Evolutionary conservation across 2,329 filamentous ascomycete species (phyloP), one percentile per base, ranked within the genome.

Genomic region (Clonostachys rosea): DNA sequence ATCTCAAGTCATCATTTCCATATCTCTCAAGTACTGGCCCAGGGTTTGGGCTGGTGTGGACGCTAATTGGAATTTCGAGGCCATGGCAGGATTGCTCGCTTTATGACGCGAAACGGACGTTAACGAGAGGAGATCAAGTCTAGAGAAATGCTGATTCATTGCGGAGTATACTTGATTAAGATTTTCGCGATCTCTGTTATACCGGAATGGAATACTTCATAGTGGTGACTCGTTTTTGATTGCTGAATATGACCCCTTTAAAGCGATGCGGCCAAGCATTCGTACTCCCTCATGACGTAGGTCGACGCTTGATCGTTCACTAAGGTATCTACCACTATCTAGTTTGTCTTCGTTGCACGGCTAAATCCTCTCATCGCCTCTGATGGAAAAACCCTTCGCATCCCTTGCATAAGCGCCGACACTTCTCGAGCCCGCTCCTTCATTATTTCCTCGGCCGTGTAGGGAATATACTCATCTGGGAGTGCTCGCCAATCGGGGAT

Each of bases 281-380:
- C 43, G 44, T 49, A 47, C 43, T 52, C 48, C 48, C 48, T 50
- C 42, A 48, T 46, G 48, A 48, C 44, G 45, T 45, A 46, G 44
- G 43, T 49, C 44, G 46, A 49, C 45, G 49, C 50, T 50, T 52
- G 42, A 51, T 50, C 47, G 48, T 49, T 51, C 44, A 49, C 47
- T 33, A 4, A 18, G 18, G 18, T 18, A 51, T 47, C 44, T 51
- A 44, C 47, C 47, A 51, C 45, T 51, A 47, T 47, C 47, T 44
- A 42, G 49, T 51, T 49, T 49, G 33, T 43, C 44, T 47, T 49
- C 42, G 40, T 51, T 47, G 44, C 47, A 47, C 44, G 40, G 47
- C 47, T 44, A 17, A 44, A 49, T 47, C 46, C 49, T 49, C 47
- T 51, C 47, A 50, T 52, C 44, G 43, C 42, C 49, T 47, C 41